Evolutionary conservation across 208 protist species (phyloP), one percentile per base, ranked within the genome.

Genomic region (Porcisia deanei): DNA sequence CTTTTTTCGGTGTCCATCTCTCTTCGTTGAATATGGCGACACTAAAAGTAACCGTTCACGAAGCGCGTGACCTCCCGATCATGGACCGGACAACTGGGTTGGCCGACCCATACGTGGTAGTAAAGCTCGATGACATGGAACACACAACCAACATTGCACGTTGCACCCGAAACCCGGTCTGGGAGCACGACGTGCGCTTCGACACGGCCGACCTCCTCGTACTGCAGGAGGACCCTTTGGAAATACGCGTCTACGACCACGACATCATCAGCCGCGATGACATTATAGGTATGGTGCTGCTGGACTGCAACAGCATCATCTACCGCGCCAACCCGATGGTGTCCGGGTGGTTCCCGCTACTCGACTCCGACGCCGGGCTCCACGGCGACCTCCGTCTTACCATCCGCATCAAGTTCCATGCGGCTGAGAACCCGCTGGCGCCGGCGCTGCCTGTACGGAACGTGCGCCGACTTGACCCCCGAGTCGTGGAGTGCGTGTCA

Each of bases 191-290:
- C 79, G 91, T 91, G 66, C 89, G 92, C 68, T 93, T 98, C 72
- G 91, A 94, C 80, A 91, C 87, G 0, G 83, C 94, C 20, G 90
- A 98, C 75, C 82, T 96, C n/a, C 77, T 94, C 57, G 83, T 93
- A 22, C 73, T 99, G 71, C 97, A 99, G 79, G 95, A 99, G 73
- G 94, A 98, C 74, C 95, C 96, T 49, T 81, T 99, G 3, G 96
- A 98, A 75, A 86, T 99, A 18, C 88, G 93, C 54, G 92, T 99
- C 6, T 99, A 93, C 79, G 98, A 99, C 83, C 94, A 99, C 77
- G 98, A 99, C 86, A 93, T 96, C 69, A 92, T 99, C 69, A 98
- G 92, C 70, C 85, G 94, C 22, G 96, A 99, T 82, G 97, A 99
- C 80, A 86, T 98, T 60, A 91, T 99, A 52, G 98, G 98, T 12